Percentiles rank a stretch among this genome's conserved stretches.
These are phyloP conservation scores for Ophiocordyceps robertsii DNA, from an alignment of 2,329 filamentous ascomycete species.

Conservation along the genomic window DNA sequence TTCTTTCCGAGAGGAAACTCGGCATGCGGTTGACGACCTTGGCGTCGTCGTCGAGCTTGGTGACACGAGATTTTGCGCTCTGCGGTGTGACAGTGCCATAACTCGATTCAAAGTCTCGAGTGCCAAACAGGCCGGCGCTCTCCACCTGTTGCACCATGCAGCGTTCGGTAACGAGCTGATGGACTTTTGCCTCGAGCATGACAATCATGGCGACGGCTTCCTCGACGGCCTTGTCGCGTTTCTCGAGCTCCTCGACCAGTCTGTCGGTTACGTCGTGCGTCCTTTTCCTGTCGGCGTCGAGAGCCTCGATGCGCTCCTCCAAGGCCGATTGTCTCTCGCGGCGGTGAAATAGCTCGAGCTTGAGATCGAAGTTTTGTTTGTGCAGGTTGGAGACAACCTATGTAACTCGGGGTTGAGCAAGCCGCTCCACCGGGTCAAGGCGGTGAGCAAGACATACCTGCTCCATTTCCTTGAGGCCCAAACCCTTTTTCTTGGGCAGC, in stretches of 20 bases:
- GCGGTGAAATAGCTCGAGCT: slow-evolving; percentile 58
- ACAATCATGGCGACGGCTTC: slow-evolving; percentile 61
- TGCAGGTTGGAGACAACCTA: slow-evolving; percentile 54
- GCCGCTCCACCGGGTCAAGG: no score
- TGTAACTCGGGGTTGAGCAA: slow-evolving; percentile 2
- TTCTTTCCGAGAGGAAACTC: slow-evolving; percentile 49
- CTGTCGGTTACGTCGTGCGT: slow-evolving; percentile 44
- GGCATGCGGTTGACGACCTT: slow-evolving; percentile 43
- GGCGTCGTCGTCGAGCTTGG: slow-evolving; percentile 15
- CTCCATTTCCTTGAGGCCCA: slow-evolving; percentile 57
- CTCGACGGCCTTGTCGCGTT: slow-evolving; percentile 55
- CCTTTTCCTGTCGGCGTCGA: slow-evolving; percentile 41
- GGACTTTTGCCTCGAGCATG: slow-evolving; percentile 45
- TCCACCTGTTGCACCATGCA: slow-evolving; percentile 39
- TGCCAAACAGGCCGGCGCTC: slow-evolving; percentile 20
- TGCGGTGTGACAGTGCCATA: slow-evolving; percentile 10
- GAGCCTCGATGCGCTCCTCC: slow-evolving; percentile 40
- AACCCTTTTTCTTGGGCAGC: slow-evolving; percentile 31
- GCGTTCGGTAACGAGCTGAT: slow-evolving; percentile 38
- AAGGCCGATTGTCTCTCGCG: slow-evolving; percentile 48
- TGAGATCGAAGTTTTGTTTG: slow-evolving; percentile 68
- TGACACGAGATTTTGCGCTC: slow-evolving; percentile 6
- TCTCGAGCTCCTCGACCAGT: slow-evolving; percentile 47
- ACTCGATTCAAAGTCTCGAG: slow-evolving; percentile 16
- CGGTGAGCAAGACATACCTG: slow-evolving; percentile 28